Evolutionary conservation across 208 protist species (phyloP), one percentile per base, ranked within the genome.

Genomic region (Leishmania lainsoni): DNA sequence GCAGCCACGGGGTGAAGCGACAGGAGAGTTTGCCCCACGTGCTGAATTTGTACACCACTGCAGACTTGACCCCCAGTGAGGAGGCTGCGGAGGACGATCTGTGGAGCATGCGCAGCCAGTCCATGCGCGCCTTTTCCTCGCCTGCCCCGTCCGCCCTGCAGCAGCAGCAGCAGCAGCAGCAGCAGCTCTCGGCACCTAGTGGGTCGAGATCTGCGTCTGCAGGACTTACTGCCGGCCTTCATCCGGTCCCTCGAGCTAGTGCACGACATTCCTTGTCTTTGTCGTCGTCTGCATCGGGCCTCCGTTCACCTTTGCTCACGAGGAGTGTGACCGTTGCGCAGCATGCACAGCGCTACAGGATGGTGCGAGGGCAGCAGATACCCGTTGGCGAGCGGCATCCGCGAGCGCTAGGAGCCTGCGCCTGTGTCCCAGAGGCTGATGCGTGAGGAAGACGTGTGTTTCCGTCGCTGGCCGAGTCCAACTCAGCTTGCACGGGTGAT

Each of bases 31-130:
- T 54, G 3, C 32, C 72, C 61, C 61, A 69, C 79, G n/a, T 66
- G 26, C 78, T 58, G 32, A 79, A n/a, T 2, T 85, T 51, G 5
- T 35, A 85, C 72, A 85, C 77, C 14, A 61, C 74, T n/a, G 85
- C 75, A 59, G 85, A 83, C 52, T 35, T 83, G 32, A 81, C 85
- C 8, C 81, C 79, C 32, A 83, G 63, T 51, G 69, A 80, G 29
- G 70, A 29, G 59, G 68, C 71, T 10, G 77, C 26, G 5, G 85
- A 85, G 22, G 81, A 83, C 35, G 85, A 78, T 17, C 42, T 14
- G 14, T 51, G 52, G 5, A 75, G 26, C 10, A n/a, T 39, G 52
- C 68, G 75, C 66, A 81, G 42, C 61, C 78, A 72, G 22, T 79
- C 66, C 29, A 32, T 75, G 20, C 66, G 71, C 12, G 32, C 75